Conservation (phyloP, 2,329 filamentous ascomycete genomes). For the Botrytis porri region DNA sequence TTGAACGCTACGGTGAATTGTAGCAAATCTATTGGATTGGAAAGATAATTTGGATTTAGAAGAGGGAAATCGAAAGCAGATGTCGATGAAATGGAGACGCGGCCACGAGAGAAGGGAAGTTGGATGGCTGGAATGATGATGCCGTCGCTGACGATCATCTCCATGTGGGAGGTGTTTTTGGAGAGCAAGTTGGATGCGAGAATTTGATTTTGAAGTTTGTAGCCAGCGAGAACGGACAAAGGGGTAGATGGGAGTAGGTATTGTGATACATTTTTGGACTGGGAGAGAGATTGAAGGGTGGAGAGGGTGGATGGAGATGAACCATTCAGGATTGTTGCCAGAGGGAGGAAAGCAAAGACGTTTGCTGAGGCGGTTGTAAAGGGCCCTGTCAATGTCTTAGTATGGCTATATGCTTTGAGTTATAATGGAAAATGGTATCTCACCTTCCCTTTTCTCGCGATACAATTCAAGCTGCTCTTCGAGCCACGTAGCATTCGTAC, state of each 20-base stretch:
- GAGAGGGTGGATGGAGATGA: neutral
- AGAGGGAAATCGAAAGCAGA: slow-evolving; percentile 38
- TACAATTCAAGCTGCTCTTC: slow-evolving; percentile 15
- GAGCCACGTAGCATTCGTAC: slow-evolving; percentile 16
- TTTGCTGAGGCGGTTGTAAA: slow-evolving; percentile 16
- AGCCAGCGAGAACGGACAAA: neutral
- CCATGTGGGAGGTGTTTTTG: slow-evolving; percentile 1
- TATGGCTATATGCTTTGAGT: fast-evolving
- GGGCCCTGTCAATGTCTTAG: neutral
- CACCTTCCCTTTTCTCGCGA: slow-evolving; percentile 16
- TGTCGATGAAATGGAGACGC: slow-evolving; percentile 47
- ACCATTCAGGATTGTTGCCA: slow-evolving; percentile 4
- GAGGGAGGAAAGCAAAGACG: slow-evolving; percentile 1
- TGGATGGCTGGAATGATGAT: slow-evolving; percentile 35
- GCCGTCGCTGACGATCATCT: slow-evolving; percentile 10
- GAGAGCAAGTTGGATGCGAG: neutral
- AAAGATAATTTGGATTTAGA: slow-evolving; percentile 44
- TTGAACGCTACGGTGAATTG: slow-evolving; percentile 9
- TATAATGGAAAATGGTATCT: neutral
- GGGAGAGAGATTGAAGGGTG: neutral
- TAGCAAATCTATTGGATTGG: slow-evolving; percentile 42
- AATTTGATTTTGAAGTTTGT: slow-evolving; percentile 8
- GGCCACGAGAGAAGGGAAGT: slow-evolving; percentile 53
- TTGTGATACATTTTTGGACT: neutral
- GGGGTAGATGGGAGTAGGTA: slow-evolving; percentile 13